Conservation (phyloP, 495 filamentous ascomycete genomes). For the Talaromyces ruber region DNA sequence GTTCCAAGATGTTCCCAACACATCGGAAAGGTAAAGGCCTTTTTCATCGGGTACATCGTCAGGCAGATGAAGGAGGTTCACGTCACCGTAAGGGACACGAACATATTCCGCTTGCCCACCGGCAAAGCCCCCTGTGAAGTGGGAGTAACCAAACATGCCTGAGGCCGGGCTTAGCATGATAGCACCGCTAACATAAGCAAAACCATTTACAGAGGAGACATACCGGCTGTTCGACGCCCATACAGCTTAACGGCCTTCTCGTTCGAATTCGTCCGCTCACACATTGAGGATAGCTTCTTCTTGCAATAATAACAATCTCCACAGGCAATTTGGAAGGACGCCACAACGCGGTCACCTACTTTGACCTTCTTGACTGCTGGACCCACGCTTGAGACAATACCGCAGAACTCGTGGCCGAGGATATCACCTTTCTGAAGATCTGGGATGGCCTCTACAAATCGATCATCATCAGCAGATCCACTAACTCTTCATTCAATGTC, state of each 20-base stretch:
- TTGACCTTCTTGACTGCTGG: constrained; percentile 48
- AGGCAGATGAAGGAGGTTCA: constrained; percentile 74
- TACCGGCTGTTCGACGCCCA: constrained; percentile 61
- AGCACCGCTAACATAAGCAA: no score
- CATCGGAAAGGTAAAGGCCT: constrained; percentile 73
- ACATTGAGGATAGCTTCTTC: constrained; percentile 65
- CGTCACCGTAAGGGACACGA: constrained; percentile 71
- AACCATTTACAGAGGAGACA: constrained; percentile 11
- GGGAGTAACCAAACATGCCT: constrained; percentile 45
- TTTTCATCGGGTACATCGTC: constrained; percentile 83
- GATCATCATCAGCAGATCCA: no score
- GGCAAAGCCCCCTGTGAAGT: constrained; percentile 81
- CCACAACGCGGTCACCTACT: constrained; percentile 71
- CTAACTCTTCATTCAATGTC: no score
- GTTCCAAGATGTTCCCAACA: constrained; percentile 72
- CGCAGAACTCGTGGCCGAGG: constrained; percentile 84
- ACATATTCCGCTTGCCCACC: constrained; percentile 87
- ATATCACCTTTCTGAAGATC: constrained; percentile 66
- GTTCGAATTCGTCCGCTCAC: constrained; percentile 71
- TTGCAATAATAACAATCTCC: constrained; percentile 68
- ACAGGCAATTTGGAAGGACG: constrained; percentile 75
- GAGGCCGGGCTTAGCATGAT: no score
- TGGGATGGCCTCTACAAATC: constrained; percentile 10
- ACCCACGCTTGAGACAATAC: constrained; percentile 64
- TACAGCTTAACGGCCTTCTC: constrained; percentile 64